Conservation (phyloP, 257 asterid genomes). For the Avicennia marina region DNA sequence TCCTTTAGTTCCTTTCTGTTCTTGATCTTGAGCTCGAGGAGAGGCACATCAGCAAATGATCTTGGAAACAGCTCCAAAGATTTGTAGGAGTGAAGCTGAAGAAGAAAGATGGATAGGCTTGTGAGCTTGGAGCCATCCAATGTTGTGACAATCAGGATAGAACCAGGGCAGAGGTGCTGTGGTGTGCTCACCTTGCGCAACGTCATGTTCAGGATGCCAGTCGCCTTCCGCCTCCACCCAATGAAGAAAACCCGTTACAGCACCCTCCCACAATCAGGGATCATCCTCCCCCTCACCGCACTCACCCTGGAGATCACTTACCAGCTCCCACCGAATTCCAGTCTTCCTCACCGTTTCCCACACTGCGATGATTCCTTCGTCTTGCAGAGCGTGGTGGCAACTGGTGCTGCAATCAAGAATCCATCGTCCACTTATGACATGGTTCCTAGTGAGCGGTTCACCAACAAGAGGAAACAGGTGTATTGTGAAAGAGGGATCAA, state of each 20-base stretch:
- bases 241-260: constrained; percentile 41
- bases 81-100: background rate
- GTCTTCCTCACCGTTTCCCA: constrained; percentile 47
- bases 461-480: constrained; percentile 74
- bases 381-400: constrained; percentile 71
- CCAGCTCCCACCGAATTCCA: constrained; percentile 25
- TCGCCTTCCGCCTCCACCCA: constrained; percentile 67
- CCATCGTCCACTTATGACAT: constrained; percentile 32
- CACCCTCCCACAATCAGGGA: constrained; percentile 60
- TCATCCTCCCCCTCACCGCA: constrained; percentile 54
- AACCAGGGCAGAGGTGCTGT: constrained; percentile 46
- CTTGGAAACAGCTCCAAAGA: background rate
- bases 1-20: background rate
- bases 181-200: constrained; percentile 55
- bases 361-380: constrained; percentile 54
- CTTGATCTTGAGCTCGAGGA: too few relatives aligned
- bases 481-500: constrained; percentile 67
- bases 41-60: too few relatives aligned
- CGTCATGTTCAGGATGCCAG: constrained; percentile 89
- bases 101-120: constrained; percentile 57
- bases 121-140: constrained; percentile 71
- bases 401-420: constrained; percentile 55
- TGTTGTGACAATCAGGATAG: constrained; percentile 48
- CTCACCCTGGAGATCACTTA: constrained; percentile 51
- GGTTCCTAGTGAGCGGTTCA: constrained; percentile 73